Conservation (phyloP, 2,329 filamentous ascomycete genomes). For the Diaporthe ampelina region DNA sequence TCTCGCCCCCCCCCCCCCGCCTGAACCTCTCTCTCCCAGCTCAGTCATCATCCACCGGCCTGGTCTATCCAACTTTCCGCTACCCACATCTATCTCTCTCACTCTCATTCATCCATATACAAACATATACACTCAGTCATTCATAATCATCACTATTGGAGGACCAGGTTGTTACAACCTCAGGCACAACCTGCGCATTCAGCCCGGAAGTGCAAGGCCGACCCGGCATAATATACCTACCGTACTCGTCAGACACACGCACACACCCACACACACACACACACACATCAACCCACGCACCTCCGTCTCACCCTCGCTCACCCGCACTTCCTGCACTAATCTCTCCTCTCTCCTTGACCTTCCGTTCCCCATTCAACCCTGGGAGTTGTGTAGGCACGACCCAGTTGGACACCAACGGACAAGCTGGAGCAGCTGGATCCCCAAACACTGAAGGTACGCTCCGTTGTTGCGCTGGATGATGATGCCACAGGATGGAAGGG, state of each 20-base stretch:
- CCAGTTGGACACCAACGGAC: conserved; percentile 22
- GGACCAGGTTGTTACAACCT: neutral
- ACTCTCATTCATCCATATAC: neutral
- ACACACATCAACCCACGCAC: no score
- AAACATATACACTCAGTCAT: neutral
- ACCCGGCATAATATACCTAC: conserved; percentile 10
- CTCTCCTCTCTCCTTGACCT: conserved; percentile 17
- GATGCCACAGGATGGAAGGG: conserved; percentile 4
- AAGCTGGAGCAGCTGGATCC: conserved; percentile 41
- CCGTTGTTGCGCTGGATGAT: conserved; percentile 32
- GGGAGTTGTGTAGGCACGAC: conserved; percentile 31
- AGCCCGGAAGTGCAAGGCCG: conserved; percentile 17
- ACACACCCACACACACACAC: neutral
- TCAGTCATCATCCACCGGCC: neutral
- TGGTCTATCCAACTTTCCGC: neutral
- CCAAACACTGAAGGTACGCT: conserved; percentile 40
- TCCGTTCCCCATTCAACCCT: conserved; percentile 7
- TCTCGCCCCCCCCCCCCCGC: neutral
- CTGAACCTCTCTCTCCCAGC: neutral
- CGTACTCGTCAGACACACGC: conserved; percentile 1
- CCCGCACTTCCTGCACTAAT: neutral
- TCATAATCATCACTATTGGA: conserved; percentile 9
- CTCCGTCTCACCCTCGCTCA: neutral
- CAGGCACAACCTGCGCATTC: conserved; percentile 8
- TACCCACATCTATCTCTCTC: neutral